Base-by-base conservation (phyloP, 352 stramenopile species). In the Globisporangium viniferum region DNA sequence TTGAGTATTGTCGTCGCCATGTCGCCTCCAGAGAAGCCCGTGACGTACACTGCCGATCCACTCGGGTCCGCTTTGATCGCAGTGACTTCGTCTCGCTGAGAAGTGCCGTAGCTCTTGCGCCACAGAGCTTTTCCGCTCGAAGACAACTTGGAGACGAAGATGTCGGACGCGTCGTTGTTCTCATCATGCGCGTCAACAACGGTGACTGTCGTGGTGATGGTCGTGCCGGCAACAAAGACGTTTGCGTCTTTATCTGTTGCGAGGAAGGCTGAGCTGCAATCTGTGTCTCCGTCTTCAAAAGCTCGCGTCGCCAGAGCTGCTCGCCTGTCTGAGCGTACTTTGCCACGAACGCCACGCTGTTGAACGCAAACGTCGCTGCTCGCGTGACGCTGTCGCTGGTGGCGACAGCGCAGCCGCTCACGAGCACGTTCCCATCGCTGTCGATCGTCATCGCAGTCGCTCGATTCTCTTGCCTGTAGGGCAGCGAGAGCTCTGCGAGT, bases 241-340 rank as follows among this genome's bases (percentile, higher is more conserved):
- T 68, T 72, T 5, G n/a, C 49, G n/a, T 33, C 29, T 1, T 15
- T 35, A 31, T 64, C 61, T 20, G 49, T 35, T 12, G 35, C 39
- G 20, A 72, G 33, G n/a, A 20, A 54, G 9, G 59, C 24, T 15
- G 14, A 18, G 15, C 10, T n/a, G 60, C 68, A 70, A 20, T 64
- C 62, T 55, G 49, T 15, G 46, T 5, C 2, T 33, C 18, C 15
- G 3, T 35, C 2, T 12, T 12, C 15, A 5, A 2, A 14, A 64
- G 18, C 27, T 66, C 27, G 14, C 35, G 35, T 27, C 55, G 55
- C 68, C 63, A 70, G n/a, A 66, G 12, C 22, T 51, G 62, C 44
- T 70, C 56, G 12, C 68, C 68, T 6, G 39, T 60, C 20, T 41
- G 35, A n/a, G 55, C 44, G 48, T 67, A 67, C 49, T 70, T 69